Conservation (phyloP, 2,329 filamentous ascomycete species). For the Trichoderma atroviride region DNA sequence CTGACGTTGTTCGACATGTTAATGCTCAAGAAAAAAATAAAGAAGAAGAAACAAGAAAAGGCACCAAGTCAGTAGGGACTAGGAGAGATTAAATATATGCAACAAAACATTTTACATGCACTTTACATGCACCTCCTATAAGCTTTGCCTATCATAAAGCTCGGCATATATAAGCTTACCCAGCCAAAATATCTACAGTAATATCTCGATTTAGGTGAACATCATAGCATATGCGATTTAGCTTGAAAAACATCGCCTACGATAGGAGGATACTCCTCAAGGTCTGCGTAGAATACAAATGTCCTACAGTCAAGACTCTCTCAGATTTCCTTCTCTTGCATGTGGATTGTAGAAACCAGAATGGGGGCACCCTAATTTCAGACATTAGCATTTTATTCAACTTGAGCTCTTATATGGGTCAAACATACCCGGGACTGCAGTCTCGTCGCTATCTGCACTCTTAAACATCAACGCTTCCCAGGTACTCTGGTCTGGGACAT, state of each 20-base stretch:
- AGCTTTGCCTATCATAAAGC: no score
- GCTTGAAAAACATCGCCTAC: neutral
- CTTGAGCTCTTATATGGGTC: neutral
- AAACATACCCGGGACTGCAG: neutral
- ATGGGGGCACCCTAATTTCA: neutral
- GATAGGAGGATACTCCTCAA: neutral
- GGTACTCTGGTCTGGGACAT: neutral
- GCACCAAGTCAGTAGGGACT: no score
- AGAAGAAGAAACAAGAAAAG: no score
- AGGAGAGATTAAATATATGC: no score
- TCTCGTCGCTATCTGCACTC: neutral
- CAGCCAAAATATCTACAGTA: no score
- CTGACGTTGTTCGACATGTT: neutral
- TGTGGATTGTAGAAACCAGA: neutral
- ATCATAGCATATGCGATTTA: neutral
- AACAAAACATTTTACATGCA: no score
- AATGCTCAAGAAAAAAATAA: neutral
- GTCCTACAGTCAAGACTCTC: neutral
- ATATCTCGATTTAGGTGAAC: no score
- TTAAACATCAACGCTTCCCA: slow-evolving; percentile 9
- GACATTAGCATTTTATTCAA: neutral
- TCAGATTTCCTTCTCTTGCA: neutral
- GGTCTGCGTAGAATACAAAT: slow-evolving; percentile 1
- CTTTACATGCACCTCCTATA: no score
- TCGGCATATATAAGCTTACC: no score